These are phyloP conservation scores for Ogataea nakhonphanomensis DNA, from an alignment of 805 yeast species.

Conservation along the genomic window DNA sequence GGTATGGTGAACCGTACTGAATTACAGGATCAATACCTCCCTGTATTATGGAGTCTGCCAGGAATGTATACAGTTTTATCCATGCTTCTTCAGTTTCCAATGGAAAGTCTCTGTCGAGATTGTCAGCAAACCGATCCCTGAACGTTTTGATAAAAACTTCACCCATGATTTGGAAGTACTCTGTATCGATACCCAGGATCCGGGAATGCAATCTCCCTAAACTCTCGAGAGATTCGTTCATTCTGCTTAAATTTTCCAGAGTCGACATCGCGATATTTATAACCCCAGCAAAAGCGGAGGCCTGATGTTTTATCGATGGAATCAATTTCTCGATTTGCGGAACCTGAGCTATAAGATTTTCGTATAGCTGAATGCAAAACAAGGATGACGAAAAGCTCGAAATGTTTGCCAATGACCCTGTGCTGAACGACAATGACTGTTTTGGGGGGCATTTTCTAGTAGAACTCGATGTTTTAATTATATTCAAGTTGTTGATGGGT, in stretches of 20 bases:
- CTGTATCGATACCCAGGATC: slow-evolving; percentile 67
- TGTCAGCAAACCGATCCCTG: slow-evolving; percentile 50
- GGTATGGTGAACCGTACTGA: slow-evolving; percentile 19
- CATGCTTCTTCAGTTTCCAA: slow-evolving; percentile 64
- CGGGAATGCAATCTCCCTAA: slow-evolving; percentile 75
- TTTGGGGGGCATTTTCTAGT: slow-evolving; percentile 3
- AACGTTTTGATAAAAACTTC: slow-evolving; percentile 66
- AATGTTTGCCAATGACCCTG: slow-evolving; percentile 5
- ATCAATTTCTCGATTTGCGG: slow-evolving; percentile 60
- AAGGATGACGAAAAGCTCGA: slow-evolving; percentile 50
- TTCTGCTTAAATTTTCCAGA: slow-evolving; percentile 52
- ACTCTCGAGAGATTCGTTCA: slow-evolving; percentile 58
- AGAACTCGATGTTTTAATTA: not conserved
- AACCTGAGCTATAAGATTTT: slow-evolving; percentile 59
- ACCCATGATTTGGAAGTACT: slow-evolving; percentile 70
- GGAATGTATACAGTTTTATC: slow-evolving; percentile 65
- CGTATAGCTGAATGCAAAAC: slow-evolving; percentile 75
- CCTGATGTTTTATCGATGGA: slow-evolving; percentile 77
- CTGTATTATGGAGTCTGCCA: slow-evolving; percentile 64
- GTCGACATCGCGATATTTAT: slow-evolving; percentile 62
- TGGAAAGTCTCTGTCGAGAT: slow-evolving; percentile 40
- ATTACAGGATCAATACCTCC: slow-evolving; percentile 53
- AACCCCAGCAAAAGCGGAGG: slow-evolving; percentile 76
- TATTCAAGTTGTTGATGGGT: not conserved
- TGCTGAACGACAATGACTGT: not conserved